These are phyloP conservation scores for Solanum pennellii DNA, from an alignment of 257 asterid genomes.

Conservation along the genomic window DNA sequence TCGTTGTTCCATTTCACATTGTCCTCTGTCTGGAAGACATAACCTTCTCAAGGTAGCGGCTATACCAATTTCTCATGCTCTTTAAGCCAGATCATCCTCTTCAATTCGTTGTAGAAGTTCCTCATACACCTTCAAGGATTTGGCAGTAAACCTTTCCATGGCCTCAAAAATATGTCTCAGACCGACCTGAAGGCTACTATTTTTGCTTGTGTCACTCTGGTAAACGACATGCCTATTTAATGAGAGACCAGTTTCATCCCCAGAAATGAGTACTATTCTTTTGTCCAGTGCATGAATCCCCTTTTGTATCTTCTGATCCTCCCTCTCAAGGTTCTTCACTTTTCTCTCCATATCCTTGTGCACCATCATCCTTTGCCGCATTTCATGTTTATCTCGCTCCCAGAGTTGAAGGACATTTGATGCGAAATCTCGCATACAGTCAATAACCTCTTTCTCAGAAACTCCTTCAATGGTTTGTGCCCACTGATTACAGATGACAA, in stretches of 20 bases:
- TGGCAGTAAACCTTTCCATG: conserved; percentile 64
- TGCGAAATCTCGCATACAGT: conserved; percentile 62
- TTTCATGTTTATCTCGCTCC: conserved; percentile 68
- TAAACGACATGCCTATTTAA: conserved; percentile 54
- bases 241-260: conserved; percentile 32
- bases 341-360: conserved; percentile 60
- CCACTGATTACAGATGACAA: conserved; percentile 79
- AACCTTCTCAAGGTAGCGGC: background rate
- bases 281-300: conserved; percentile 78
- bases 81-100: conserved; percentile 48
- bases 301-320: conserved; percentile 78
- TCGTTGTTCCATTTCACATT: background rate
- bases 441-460: conserved; percentile 80
- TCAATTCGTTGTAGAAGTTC: conserved; percentile 70
- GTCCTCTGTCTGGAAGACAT: background rate
- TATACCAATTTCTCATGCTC: conserved; percentile 27
- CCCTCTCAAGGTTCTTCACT: conserved; percentile 70
- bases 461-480: conserved; percentile 63
- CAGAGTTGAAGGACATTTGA: conserved; percentile 60
- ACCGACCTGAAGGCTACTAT: conserved; percentile 59
- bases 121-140: conserved; percentile 60
- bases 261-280: conserved; percentile 41
- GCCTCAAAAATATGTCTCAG: conserved; percentile 78
- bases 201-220: conserved; percentile 74
- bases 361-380: conserved; percentile 59